Percentiles rank a stretch among this genome's conserved stretches.
Evolutionary conservation across 2,329 filamentous ascomycete genomes (phyloP).

Genomic region (Teratosphaeria viscida): DNA sequence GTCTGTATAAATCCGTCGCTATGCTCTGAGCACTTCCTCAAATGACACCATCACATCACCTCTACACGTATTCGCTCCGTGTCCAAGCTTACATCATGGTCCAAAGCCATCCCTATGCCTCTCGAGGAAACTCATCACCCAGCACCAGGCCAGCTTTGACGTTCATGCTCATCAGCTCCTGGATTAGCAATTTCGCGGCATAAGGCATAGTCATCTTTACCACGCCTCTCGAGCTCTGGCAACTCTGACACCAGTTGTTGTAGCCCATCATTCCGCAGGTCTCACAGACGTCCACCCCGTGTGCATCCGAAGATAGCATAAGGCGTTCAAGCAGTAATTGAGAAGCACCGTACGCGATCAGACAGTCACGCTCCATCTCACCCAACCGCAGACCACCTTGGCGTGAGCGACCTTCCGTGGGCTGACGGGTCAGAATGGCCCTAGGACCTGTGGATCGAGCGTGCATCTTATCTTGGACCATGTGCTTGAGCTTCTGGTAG

Average conservation of each 20-base stretch:
- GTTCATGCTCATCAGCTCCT: constrained; percentile 97
- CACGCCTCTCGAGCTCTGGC: constrained; percentile 72
- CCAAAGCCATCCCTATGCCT: constrained; percentile 4
- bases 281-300: constrained; percentile 88
- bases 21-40: not conserved
- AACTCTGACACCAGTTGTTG: constrained; percentile 87
- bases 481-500: constrained; percentile 99
- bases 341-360: constrained; percentile 92
- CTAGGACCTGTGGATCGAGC: constrained; percentile 80
- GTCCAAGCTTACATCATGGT: not conserved
- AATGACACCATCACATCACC: not conserved
- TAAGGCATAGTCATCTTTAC: constrained; percentile 95
- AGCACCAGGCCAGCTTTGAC: constrained; percentile 86
- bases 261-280: constrained; percentile 92
- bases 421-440: constrained; percentile 86
- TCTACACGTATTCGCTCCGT: not conserved
- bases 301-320: constrained; percentile 88
- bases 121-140: constrained; percentile 76
- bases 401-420: constrained; percentile 86
- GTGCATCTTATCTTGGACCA: constrained; percentile 99
- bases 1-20: not conserved
- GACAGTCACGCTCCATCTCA: constrained; percentile 97
- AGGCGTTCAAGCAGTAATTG: constrained; percentile 85
- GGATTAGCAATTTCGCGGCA: constrained; percentile 88
- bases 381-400: constrained; percentile 87